Conservation (phyloP, 2,329 filamentous ascomycete species). For the Huntiella moniliformis region DNA sequence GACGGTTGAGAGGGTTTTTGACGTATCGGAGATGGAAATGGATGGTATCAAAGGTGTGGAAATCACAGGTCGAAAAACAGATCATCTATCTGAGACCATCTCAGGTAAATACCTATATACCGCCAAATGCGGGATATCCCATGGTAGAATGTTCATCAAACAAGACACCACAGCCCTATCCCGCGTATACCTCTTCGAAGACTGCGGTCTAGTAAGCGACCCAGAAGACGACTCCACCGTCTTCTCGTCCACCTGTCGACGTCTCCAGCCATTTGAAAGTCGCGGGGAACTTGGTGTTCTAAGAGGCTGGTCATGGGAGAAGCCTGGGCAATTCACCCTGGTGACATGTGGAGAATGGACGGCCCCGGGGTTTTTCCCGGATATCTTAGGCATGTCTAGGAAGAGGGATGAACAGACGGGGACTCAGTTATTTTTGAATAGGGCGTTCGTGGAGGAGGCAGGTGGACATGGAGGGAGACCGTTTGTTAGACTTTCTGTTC, state of each 20-base stretch:
- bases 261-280: slow-evolving; percentile 9
- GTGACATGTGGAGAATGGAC: too few relatives aligned
- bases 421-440: too few relatives aligned
- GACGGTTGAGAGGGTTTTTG: not conserved
- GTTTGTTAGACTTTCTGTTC: too few relatives aligned
- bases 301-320: slow-evolving; percentile 5
- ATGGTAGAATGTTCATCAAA: slow-evolving; percentile 4
- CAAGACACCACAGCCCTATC: not conserved
- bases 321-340: too few relatives aligned
- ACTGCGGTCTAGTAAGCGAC: slow-evolving; percentile 7
- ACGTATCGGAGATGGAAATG: not conserved
- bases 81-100: not conserved
- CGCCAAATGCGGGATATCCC: slow-evolving; percentile 8
- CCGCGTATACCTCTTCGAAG: slow-evolving; percentile 10
- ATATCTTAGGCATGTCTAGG: too few relatives aligned
- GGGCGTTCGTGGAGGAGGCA: too few relatives aligned
- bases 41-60: too few relatives aligned
- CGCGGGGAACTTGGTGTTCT: not conserved
- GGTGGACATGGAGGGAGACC: too few relatives aligned
- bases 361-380: too few relatives aligned
- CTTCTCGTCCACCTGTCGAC: slow-evolving; percentile 8
- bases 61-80: not conserved
- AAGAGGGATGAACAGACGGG: too few relatives aligned
- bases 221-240: slow-evolving; percentile 10
- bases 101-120: slow-evolving; percentile 5